phyloP scores from a whole-genome alignment of 805 yeast species.

The Clavispora santaluciae region DNA sequence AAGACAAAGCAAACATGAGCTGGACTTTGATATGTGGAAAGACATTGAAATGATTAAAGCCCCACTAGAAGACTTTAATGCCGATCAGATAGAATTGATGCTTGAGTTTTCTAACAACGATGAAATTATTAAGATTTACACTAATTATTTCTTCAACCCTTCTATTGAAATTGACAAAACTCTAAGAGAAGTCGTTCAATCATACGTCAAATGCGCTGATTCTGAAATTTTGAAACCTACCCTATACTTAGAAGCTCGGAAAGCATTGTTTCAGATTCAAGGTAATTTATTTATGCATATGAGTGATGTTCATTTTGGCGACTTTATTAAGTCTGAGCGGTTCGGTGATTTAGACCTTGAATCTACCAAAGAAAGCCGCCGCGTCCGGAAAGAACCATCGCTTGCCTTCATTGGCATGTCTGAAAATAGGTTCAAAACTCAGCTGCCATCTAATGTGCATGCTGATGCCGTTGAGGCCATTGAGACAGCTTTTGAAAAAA shows the following conservation, averaged over 20 bases:
- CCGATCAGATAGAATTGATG: slow-evolving; percentile 30
- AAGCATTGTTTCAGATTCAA: slow-evolving; percentile 57
- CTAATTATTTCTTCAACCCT: slow-evolving; percentile 33
- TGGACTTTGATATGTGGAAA: slow-evolving; percentile 54
- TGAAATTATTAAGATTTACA: slow-evolving; percentile 49
- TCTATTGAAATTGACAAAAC: slow-evolving; percentile 2
- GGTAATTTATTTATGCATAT: slow-evolving; percentile 46
- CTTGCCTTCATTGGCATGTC: not conserved
- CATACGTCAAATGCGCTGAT: slow-evolving; percentile 7
- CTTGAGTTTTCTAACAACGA: slow-evolving; percentile 44
- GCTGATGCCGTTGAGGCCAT: slow-evolving; percentile 54
- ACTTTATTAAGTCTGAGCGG: slow-evolving; percentile 51
- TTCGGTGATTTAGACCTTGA: slow-evolving; percentile 11
- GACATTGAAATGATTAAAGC: slow-evolving; percentile 64
- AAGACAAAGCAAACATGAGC: slow-evolving; percentile 9
- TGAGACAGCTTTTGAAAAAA: slow-evolving; percentile 61
- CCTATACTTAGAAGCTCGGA: slow-evolving; percentile 51
- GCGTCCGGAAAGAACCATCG: not conserved
- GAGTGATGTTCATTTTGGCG: slow-evolving; percentile 49
- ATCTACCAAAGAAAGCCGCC: not conserved
- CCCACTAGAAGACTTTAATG: slow-evolving; percentile 55
- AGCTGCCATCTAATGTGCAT: slow-evolving; percentile 19
- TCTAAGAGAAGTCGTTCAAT: slow-evolving; percentile 3
- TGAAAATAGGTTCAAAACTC: not conserved
- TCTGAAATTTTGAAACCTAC: slow-evolving; percentile 6